Evolutionary conservation across 2,329 filamentous ascomycete genomes (phyloP).

Genomic region (Metarhizium brunneum): DNA sequence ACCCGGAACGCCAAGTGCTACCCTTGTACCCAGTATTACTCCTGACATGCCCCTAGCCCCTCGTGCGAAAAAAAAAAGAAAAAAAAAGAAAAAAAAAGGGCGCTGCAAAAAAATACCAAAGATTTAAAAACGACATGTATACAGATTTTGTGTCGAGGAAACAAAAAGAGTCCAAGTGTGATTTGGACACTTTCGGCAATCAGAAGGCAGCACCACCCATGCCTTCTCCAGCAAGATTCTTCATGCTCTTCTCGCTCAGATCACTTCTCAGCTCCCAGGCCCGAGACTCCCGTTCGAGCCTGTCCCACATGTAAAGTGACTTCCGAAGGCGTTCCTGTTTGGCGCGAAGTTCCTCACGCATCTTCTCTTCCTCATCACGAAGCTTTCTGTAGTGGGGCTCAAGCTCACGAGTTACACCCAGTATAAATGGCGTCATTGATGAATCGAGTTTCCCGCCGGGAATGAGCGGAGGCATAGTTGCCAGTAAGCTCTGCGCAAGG

Average conservation of each 20-base stretch:
- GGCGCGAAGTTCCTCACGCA: constrained; percentile 41
- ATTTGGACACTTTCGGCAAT: background rate
- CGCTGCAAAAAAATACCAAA: background rate
- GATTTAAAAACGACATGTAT: background rate
- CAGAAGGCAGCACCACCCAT: constrained; percentile 47
- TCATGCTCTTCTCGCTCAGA: constrained; percentile 46
- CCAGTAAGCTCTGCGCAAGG: constrained; percentile 42
- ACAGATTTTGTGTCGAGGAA: background rate
- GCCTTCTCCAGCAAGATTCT: constrained; percentile 47
- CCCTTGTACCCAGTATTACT: background rate
- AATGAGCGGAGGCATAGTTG: constrained; percentile 40
- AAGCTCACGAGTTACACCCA: constrained; percentile 42
- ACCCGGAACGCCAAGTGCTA: background rate
- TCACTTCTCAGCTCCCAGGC: constrained; percentile 47
- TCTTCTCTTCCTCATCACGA: constrained; percentile 47
- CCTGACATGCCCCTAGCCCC: background rate
- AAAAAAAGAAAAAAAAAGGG: background rate
- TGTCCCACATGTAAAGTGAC: constrained; percentile 44
- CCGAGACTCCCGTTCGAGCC: constrained; percentile 43
- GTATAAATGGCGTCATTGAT: constrained; percentile 30
- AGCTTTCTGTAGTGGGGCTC: constrained; percentile 45
- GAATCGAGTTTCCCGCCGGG: constrained; percentile 47
- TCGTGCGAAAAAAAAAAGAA: background rate
- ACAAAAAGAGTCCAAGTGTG: background rate
- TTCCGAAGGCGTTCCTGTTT: constrained; percentile 47